These are phyloP conservation scores for Hyaloperonospora brassicae DNA, from an alignment of 352 stramenopile genomes.

Conservation along the genomic window DNA sequence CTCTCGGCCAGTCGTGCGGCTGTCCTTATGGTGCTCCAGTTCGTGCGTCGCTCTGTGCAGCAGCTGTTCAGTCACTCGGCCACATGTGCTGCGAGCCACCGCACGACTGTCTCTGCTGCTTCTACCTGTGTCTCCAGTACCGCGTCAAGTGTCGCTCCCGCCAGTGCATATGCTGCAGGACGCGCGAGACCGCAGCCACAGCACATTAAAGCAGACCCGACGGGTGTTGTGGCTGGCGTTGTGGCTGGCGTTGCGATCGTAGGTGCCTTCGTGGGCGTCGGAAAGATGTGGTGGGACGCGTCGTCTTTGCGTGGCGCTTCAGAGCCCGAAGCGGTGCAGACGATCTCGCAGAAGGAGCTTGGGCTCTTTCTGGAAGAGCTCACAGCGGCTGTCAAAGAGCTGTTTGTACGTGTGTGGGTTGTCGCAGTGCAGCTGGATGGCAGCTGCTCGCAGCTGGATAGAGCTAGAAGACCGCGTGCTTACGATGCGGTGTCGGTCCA, in stretches of 20 bases:
- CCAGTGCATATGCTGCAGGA: not conserved
- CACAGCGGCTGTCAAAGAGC: constrained; percentile 43
- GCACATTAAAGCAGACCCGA: constrained; percentile 45
- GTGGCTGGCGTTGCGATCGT: constrained; percentile 63
- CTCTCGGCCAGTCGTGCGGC: too few relatives aligned
- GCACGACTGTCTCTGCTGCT: constrained; percentile 6
- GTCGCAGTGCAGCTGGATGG: not conserved
- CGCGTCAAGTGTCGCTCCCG: constrained; percentile 2
- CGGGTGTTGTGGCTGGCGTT: too few relatives aligned
- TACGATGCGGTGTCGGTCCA: too few relatives aligned
- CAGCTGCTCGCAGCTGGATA: too few relatives aligned
- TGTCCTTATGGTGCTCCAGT: constrained; percentile 23
- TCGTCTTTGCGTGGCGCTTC: constrained; percentile 24
- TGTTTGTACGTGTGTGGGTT: constrained; percentile 57
- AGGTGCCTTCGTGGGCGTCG: constrained; percentile 56
- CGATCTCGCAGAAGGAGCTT: constrained; percentile 57
- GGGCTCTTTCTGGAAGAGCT: constrained; percentile 69
- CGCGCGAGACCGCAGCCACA: constrained; percentile 8
- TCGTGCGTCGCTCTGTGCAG: constrained; percentile 22
- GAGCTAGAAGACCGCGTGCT: not conserved
- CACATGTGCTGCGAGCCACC: constrained; percentile 4
- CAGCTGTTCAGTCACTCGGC: constrained; percentile 21
- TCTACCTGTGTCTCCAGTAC: not conserved
- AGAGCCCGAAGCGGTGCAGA: constrained; percentile 26
- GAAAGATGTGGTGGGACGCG: constrained; percentile 84